Conservation (phyloP, 805 yeast genomes). For the Danielia reshetovae region DNA sequence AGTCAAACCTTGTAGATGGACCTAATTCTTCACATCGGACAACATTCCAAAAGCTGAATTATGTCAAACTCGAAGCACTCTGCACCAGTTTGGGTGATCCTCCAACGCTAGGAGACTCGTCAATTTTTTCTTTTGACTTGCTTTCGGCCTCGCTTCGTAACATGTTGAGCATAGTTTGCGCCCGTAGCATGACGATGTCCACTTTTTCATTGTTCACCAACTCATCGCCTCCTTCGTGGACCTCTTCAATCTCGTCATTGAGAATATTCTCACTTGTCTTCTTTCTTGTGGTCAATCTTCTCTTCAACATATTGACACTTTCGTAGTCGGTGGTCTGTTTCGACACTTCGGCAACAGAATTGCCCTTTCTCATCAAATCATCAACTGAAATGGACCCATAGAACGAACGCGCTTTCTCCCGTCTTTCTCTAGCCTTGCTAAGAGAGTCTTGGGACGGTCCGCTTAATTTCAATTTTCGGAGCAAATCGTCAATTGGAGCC, state of each 20-base stretch:
- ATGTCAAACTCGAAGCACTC: no score
- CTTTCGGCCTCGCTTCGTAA: slow-evolving; percentile 10
- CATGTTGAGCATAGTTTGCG: slow-evolving; percentile 38
- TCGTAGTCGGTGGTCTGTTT: slow-evolving; percentile 31
- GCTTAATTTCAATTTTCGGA: slow-evolving; percentile 11
- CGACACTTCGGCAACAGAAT: neutral
- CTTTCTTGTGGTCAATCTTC: slow-evolving; percentile 35
- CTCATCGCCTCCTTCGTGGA: slow-evolving; percentile 6
- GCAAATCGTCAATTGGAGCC: slow-evolving; percentile 16
- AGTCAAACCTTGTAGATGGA: no score
- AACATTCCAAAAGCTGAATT: no score
- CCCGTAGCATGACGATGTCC: slow-evolving; percentile 29
- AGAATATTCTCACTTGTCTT: slow-evolving; percentile 6
- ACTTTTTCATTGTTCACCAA: slow-evolving; percentile 15
- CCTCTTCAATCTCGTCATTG: slow-evolving; percentile 17
- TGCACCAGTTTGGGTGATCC: no score
- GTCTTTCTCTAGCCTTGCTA: neutral
- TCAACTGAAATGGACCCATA: neutral
- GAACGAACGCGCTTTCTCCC: neutral
- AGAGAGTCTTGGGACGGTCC: neutral
- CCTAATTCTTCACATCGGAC: no score
- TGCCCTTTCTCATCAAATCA: neutral
- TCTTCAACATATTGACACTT: slow-evolving; percentile 33
- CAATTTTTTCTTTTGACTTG: neutral
- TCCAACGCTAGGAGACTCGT: neutral